Evolutionary conservation across 805 yeast species (phyloP), one percentile per base, ranked within the genome.

Genomic region (Ogataea sp.): DNA sequence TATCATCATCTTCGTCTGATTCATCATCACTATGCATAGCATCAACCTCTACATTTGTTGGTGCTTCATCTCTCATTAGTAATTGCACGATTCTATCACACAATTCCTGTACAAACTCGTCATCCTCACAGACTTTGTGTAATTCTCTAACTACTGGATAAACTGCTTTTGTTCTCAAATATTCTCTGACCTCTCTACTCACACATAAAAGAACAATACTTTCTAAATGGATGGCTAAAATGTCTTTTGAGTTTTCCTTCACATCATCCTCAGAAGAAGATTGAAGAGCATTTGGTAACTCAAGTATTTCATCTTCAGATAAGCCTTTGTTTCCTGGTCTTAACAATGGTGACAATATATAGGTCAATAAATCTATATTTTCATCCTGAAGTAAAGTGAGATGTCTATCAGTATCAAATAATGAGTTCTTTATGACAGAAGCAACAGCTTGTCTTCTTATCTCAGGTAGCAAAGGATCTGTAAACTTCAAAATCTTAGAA

Each of bases 401-500:
- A 55, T 90, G 97, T 27, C 74, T 60, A 31, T 78, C 75, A 1
- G 84, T 67, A 54, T 89, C 96, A 53, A 90, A 90, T 37, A 90
- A 64, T 0, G 90, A 75, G 61, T 90, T 90, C 58, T 93, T 90
- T 49, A 93, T 84, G 2, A 96, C 83, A 5, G 95, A 83, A 1
- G 95, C 94, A 29, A 86, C 89, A 53, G 96, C 97, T 56, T 83
- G 89, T 61, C 97, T 74, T 64, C 97, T 78, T 20, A 77, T 75
- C 51, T 76, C 77, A 13, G 85, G 70, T 53, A 83, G 89, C 48
- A 79, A 83, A 52, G 79, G 76, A 54, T 85, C 89, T 4, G 96
- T 83, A 62, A 87, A 88, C 0, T 79, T 93, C 43, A 85, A 66
- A 21, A 88, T 61, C 55, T 86, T 86, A n/a, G 88, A 77, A 18